Percentiles rank a stretch among this genome's conserved stretches.
Conservation (phyloP, 306 rosid genomes). For the Heteromeles arbutifolia region DNA sequence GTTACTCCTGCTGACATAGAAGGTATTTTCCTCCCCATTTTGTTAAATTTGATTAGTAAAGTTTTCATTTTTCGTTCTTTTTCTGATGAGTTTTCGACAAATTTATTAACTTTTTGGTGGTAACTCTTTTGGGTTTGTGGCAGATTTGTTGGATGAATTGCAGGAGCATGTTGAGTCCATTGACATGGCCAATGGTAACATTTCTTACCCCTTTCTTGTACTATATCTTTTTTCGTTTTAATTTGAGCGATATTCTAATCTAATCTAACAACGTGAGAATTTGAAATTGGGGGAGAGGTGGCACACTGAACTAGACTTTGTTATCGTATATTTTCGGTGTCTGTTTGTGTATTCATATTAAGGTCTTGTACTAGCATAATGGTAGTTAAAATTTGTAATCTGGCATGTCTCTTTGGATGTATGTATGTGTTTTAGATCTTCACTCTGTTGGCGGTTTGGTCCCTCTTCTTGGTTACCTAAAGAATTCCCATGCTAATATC, state of each 20-base stretch:
- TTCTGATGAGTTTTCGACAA: background rate
- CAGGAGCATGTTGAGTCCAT: constrained; percentile 96
- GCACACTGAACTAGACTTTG: too few relatives aligned
- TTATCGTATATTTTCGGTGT: too few relatives aligned
- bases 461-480: constrained; percentile 77
- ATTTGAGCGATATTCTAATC: background rate
- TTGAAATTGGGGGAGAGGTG: too few relatives aligned
- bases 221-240: background rate
- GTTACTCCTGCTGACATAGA: constrained; percentile 63
- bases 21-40: constrained; percentile 33
- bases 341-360: background rate
- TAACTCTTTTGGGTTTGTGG: background rate
- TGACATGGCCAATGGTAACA: constrained; percentile 90
- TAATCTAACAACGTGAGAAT: too few relatives aligned
- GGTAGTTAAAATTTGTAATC: background rate
- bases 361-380: background rate
- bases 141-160: constrained; percentile 84
- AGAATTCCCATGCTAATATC: constrained; percentile 74
- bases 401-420: background rate
- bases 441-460: constrained; percentile 81
- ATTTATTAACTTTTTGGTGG: background rate
- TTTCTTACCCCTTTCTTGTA: background rate
- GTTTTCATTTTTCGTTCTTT: background rate
- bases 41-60: background rate
- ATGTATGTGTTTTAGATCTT: constrained; percentile 49